A percentile compares a stretch with the other conserved stretches of the same genome.
Conservation (phyloP, 225 moss, liverwort and hornwort genomes). For the Pleurozium schreberi region DNA sequence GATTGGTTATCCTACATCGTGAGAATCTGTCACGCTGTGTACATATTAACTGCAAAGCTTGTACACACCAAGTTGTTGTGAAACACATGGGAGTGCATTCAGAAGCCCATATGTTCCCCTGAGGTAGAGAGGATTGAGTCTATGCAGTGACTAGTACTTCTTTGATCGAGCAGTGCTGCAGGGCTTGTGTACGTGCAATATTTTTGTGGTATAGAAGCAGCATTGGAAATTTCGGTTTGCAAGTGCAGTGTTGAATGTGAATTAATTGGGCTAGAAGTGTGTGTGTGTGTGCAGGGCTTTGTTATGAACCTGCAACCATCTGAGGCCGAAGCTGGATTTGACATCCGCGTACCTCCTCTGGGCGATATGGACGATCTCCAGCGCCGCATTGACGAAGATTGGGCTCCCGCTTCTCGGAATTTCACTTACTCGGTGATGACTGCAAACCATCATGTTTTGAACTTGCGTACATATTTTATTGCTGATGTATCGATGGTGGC, state of each 20-base stretch:
- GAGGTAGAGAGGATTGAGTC: not conserved
- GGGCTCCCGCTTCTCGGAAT: constrained; percentile 93
- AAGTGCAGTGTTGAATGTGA: not conserved
- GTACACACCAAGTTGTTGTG: not conserved
- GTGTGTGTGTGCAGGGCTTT: constrained; percentile 52
- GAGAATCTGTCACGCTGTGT: not conserved
- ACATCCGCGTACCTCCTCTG: constrained; percentile 72
- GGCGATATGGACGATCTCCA: constrained; percentile 40
- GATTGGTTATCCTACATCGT: not conserved
- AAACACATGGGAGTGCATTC: not conserved
- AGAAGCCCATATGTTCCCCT: not conserved
- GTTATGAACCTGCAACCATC: constrained; percentile 96
- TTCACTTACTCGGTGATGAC: constrained; percentile 53
- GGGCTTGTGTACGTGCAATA: not conserved
- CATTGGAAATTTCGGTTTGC: not conserved
- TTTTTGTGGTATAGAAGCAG: not conserved
- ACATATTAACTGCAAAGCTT: not conserved
- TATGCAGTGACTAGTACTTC: not conserved
- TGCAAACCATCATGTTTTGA: not conserved
- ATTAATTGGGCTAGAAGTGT: not conserved
- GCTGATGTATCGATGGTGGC: not conserved
- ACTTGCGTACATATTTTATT: not conserved
- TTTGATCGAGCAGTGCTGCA: not conserved
- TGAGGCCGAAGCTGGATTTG: constrained; percentile 91
- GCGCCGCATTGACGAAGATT: constrained; percentile 59